phyloP scores from a whole-genome alignment of 2,329 filamentous ascomycete genomes.

The Dactylonectria macrodidyma region DNA sequence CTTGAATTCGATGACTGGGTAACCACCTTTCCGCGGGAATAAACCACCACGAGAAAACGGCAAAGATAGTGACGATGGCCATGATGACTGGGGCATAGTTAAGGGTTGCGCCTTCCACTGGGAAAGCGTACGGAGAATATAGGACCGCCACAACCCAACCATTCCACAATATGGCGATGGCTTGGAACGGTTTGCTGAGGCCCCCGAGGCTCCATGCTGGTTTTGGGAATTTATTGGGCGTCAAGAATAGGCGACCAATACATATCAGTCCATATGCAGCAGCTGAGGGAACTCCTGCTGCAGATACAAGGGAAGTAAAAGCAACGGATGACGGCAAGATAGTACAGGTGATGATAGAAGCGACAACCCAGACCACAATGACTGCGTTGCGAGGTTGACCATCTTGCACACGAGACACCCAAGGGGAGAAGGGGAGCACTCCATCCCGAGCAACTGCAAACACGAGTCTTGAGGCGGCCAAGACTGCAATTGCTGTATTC shows the following conservation, averaged over 20 bases:
- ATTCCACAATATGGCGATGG: slow-evolving; percentile 64
- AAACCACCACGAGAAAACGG: slow-evolving; percentile 63
- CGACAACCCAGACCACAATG: slow-evolving; percentile 69
- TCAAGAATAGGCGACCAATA: slow-evolving; percentile 62
- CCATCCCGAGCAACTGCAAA: slow-evolving; percentile 75
- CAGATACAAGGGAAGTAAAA: slow-evolving; percentile 68
- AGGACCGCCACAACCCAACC: slow-evolving; percentile 64
- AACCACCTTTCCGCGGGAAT: slow-evolving; percentile 63
- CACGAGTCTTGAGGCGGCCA: slow-evolving; percentile 73
- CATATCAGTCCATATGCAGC: slow-evolving; percentile 68
- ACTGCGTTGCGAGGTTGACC: slow-evolving; percentile 74
- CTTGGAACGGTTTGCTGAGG: slow-evolving; percentile 62
- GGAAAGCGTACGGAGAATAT: slow-evolving; percentile 62
- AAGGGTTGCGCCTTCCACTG: slow-evolving; percentile 58
- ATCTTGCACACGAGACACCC: slow-evolving; percentile 68
- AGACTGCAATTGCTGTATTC: slow-evolving; percentile 73
- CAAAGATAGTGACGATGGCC: slow-evolving; percentile 63
- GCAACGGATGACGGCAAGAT: slow-evolving; percentile 69
- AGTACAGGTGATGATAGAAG: slow-evolving; percentile 70
- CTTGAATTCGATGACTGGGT: slow-evolving; percentile 59
- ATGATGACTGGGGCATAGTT: slow-evolving; percentile 69
- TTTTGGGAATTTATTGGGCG: slow-evolving; percentile 62
- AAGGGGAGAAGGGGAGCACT: slow-evolving; percentile 70
- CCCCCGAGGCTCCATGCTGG: slow-evolving; percentile 62
- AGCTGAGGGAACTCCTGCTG: slow-evolving; percentile 66